Evolutionary conservation across 2,329 filamentous ascomycete species (phyloP).

Genomic region (Plectosphaerella plurivora): DNA sequence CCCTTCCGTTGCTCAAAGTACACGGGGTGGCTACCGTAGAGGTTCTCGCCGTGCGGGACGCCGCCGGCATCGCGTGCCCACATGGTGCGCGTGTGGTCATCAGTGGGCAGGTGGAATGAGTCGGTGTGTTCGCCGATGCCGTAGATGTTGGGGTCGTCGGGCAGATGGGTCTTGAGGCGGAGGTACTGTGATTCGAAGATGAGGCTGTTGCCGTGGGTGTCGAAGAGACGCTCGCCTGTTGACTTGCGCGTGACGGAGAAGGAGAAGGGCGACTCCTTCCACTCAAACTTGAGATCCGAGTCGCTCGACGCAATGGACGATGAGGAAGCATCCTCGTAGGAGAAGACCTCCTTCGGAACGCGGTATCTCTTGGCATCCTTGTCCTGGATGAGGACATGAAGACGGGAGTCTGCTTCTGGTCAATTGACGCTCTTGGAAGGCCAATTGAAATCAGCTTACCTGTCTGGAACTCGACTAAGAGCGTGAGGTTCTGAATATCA

Average conservation of each 20-base stretch:
- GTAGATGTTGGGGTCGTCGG: conserved; percentile 70
- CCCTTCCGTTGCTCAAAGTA: conserved; percentile 73
- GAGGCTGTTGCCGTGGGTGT: conserved; percentile 57
- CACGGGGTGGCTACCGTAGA: conserved; percentile 74
- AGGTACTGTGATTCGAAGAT: conserved; percentile 77
- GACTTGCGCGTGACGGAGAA: conserved; percentile 54
- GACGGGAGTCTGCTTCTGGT: conserved; percentile 49
- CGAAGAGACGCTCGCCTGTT: conserved; percentile 63
- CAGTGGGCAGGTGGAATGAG: conserved; percentile 65
- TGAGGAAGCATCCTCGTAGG: conserved; percentile 37
- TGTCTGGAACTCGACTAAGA: conserved; percentile 66
- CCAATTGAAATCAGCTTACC: conserved; percentile 56
- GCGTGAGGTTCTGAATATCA: conserved; percentile 62
- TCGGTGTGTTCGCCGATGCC: conserved; percentile 72
- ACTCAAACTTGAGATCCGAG: conserved; percentile 42
- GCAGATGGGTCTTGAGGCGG: conserved; percentile 63
- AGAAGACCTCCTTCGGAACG: conserved; percentile 64
- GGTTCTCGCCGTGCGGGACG: conserved; percentile 45
- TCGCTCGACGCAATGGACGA: conserved; percentile 12
- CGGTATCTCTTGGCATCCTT: conserved; percentile 66
- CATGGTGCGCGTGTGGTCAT: conserved; percentile 39
- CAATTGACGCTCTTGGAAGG: background rate
- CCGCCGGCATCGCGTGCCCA: conserved; percentile 1
- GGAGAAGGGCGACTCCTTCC: conserved; percentile 53
- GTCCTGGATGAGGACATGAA: conserved; percentile 73